These are phyloP conservation scores for Candolleomyces eurysporus DNA, from an alignment of 768 basidiomycete genomes.

Conservation along the genomic window DNA sequence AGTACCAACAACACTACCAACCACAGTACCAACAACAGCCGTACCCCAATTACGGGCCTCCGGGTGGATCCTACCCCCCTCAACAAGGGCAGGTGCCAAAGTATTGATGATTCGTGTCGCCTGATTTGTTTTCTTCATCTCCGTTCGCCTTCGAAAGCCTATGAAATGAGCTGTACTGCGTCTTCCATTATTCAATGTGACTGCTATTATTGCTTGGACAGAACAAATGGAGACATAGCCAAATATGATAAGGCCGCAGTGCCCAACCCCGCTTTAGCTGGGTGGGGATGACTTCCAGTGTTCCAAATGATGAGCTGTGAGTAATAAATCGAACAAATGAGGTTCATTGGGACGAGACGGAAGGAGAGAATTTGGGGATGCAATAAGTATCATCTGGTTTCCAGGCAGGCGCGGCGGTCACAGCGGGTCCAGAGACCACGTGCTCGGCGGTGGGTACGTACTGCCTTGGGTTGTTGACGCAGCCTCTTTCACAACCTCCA, in stretches of 20 bases:
- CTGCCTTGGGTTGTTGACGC: constrained; percentile 35
- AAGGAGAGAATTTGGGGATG: background rate
- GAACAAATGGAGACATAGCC: too few relatives aligned
- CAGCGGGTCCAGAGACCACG: constrained; percentile 22
- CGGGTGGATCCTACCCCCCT: constrained; percentile 1
- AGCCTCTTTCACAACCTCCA: constrained; percentile 25
- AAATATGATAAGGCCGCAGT: too few relatives aligned
- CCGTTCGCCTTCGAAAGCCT: too few relatives aligned
- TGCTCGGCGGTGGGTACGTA: constrained; percentile 22
- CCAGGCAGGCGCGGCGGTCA: background rate
- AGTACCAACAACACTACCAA: background rate
- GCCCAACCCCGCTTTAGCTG: too few relatives aligned
- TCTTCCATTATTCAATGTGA: too few relatives aligned
- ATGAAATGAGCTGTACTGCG: too few relatives aligned
- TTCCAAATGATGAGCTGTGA: background rate
- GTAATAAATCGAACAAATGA: too few relatives aligned
- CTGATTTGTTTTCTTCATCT: background rate
- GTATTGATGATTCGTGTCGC: background rate
- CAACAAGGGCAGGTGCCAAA: background rate
- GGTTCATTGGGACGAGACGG: too few relatives aligned
- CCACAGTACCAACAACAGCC: background rate
- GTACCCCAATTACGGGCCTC: constrained; percentile 4
- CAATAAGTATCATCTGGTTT: background rate
- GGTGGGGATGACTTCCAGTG: background rate
- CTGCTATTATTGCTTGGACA: too few relatives aligned